Conservation (phyloP, 352 stramenopile species). For the Phytophthora pisi region DNA sequence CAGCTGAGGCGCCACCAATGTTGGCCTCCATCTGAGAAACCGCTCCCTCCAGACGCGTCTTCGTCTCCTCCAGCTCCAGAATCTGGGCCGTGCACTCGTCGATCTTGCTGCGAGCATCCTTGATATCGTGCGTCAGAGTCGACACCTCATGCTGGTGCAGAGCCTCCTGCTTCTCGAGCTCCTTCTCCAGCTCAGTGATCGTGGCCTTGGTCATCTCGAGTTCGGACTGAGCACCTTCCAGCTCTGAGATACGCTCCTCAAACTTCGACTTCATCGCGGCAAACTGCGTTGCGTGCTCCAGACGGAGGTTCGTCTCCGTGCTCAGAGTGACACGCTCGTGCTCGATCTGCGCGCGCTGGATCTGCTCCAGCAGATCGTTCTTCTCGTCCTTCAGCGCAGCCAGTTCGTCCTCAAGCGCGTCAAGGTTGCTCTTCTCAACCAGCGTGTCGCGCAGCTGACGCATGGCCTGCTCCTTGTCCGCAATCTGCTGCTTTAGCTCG, state of each 20-base stretch:
- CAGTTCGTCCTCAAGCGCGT: conserved; percentile 52
- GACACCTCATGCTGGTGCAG: conserved; percentile 48
- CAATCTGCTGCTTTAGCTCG: conserved; percentile 48
- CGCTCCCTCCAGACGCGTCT: conserved; percentile 43
- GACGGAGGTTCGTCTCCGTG: conserved; percentile 37
- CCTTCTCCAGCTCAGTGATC: conserved; percentile 45
- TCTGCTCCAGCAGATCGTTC: conserved; percentile 47
- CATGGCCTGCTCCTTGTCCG: conserved; percentile 55
- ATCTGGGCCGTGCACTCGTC: conserved; percentile 42
- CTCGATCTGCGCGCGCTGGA: conserved; percentile 48
- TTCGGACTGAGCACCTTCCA: conserved; percentile 43
- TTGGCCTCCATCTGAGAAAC: conserved; percentile 48
- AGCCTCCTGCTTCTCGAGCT: conserved; percentile 39
- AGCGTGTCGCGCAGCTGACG: conserved; percentile 44
- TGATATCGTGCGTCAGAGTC: conserved; percentile 49
- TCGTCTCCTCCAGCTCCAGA: conserved; percentile 41
- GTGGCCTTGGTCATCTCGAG: conserved; percentile 43
- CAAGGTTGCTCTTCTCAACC: conserved; percentile 56
- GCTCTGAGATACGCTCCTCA: conserved; percentile 47
- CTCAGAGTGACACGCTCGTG: conserved; percentile 40
- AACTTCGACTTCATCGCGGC: conserved; percentile 44
- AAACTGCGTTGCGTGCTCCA: conserved; percentile 49
- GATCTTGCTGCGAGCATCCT: conserved; percentile 46
- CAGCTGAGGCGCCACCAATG: conserved; percentile 33
- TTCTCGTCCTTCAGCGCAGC: conserved; percentile 53